Conservation (phyloP, 208 protist genomes). For the Crithidia sp. region DNA sequence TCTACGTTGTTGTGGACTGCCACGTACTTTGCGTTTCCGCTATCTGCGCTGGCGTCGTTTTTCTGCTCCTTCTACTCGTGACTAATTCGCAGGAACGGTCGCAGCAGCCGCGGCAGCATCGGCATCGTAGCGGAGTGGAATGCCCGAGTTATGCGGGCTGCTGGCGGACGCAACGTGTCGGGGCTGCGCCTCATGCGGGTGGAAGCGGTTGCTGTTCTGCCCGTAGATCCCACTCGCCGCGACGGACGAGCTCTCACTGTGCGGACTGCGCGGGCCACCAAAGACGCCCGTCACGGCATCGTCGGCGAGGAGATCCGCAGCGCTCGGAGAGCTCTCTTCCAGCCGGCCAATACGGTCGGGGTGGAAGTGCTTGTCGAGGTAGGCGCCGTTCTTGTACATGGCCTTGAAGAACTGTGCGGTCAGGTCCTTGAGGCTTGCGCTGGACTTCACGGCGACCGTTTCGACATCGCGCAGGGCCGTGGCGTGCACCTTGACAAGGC, state of each 20-base stretch:
- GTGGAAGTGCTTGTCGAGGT: constrained; percentile 2
- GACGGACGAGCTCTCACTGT: constrained; percentile 17
- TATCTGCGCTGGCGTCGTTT: not conserved
- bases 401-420: constrained; percentile 16
- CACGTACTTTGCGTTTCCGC: too few relatives aligned
- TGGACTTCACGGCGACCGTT: constrained; percentile 10
- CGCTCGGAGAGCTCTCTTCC: not conserved
- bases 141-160: constrained; percentile 13
- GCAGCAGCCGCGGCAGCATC: not conserved
- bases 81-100: not conserved
- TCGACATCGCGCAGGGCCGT: constrained; percentile 4
- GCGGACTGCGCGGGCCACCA: not conserved
- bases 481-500: not conserved
- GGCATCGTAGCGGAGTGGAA: constrained; percentile 14
- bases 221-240: constrained; percentile 17
- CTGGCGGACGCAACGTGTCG: not conserved
- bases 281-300: constrained; percentile 5
- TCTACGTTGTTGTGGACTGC: too few relatives aligned
- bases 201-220: constrained; percentile 6
- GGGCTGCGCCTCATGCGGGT: constrained; percentile 4
- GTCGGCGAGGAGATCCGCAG: not conserved
- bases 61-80: not conserved
- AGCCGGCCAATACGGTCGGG: not conserved
- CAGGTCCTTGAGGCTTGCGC: not conserved
- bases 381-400: constrained; percentile 13